Conservation (phyloP, 768 basidiomycete genomes). For the Pholiota microspora region DNA sequence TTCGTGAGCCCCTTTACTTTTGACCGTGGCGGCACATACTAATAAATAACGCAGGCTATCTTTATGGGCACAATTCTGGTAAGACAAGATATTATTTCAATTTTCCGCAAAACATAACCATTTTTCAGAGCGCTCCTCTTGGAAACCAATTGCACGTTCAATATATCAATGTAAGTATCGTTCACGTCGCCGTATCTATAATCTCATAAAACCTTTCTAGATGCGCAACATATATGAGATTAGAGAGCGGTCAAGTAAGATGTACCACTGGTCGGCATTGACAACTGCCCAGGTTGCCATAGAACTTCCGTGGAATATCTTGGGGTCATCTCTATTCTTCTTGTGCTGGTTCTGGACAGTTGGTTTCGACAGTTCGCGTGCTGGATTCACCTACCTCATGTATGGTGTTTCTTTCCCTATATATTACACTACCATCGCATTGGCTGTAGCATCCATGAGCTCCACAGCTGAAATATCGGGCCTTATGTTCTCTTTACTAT, state of each 20-base stretch:
- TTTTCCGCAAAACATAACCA: background rate
- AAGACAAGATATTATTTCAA: slow-evolving; percentile 21
- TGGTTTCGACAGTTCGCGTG: slow-evolving; percentile 51
- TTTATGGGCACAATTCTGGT: slow-evolving; percentile 54
- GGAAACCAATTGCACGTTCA: slow-evolving; percentile 64
- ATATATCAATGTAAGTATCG: slow-evolving; percentile 41
- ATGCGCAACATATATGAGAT: slow-evolving; percentile 69
- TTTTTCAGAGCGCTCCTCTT: slow-evolving; percentile 42
- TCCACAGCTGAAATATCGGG: slow-evolving; percentile 60
- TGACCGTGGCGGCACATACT: no score
- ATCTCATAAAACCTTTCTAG: slow-evolving; percentile 4
- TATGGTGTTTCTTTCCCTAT: slow-evolving; percentile 55
- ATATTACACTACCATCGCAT: slow-evolving; percentile 63
- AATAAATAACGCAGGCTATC: no score
- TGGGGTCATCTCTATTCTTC: slow-evolving; percentile 61
- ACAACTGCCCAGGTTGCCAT: slow-evolving; percentile 52
- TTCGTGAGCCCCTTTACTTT: slow-evolving; percentile 43
- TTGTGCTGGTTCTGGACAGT: slow-evolving; percentile 76
- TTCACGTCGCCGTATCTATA: background rate
- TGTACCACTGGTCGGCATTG: slow-evolving; percentile 65
- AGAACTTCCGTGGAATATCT: slow-evolving; percentile 66
- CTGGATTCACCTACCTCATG: slow-evolving; percentile 58
- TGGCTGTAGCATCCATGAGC: slow-evolving; percentile 60
- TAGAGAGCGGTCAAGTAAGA: slow-evolving; percentile 62
- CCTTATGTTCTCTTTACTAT: slow-evolving; percentile 54